These are phyloP conservation scores for Niveomyces coronatus DNA, from an alignment of 2,329 filamentous ascomycete species.

Conservation along the genomic window DNA sequence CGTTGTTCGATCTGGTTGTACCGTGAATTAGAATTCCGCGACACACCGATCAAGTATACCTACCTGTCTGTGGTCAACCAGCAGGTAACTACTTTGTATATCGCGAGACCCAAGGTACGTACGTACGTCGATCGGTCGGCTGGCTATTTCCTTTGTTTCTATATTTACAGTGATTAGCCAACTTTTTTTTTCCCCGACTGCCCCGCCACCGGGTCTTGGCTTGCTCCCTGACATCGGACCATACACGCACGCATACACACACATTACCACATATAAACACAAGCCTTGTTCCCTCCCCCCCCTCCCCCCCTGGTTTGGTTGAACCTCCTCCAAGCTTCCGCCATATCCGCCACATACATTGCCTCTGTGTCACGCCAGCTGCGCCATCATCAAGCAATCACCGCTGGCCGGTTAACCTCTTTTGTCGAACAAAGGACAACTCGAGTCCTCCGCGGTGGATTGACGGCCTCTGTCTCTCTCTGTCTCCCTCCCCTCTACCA, in stretches of 20 bases:
- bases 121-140: not conserved
- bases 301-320: no score
- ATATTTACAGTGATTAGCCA: constrained; percentile 4
- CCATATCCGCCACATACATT: no score
- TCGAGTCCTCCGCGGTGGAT: no score
- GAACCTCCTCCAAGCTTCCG: no score
- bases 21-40: not conserved
- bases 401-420: no score
- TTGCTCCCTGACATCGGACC: not conserved
- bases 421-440: no score
- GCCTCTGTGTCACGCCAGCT: no score
- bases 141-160: constrained; percentile 5
- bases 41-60: constrained; percentile 2
- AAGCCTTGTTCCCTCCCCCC: no score
- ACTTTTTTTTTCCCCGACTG: not conserved
- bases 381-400: no score
- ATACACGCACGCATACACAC: not conserved
- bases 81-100: no score
- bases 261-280: no score
- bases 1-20: not conserved
- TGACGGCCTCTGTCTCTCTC: not conserved
- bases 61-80: no score
- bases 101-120: constrained; percentile 4
- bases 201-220: not conserved
- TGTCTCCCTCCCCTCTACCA: not conserved